Evolutionary conservation across 495 filamentous ascomycete genomes (phyloP).

Genomic region (Xylaria venustula): DNA sequence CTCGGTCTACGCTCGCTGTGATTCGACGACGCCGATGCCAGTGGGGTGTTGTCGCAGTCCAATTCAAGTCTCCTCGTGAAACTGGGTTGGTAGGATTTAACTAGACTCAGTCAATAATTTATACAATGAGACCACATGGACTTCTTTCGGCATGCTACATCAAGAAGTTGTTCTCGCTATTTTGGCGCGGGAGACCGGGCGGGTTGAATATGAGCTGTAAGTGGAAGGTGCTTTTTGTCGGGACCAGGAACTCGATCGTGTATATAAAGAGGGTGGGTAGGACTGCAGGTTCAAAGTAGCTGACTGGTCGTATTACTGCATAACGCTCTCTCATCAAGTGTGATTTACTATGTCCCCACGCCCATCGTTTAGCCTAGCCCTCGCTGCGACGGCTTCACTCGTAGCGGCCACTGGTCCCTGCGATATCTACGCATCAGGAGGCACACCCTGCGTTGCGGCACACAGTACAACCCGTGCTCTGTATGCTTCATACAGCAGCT

Average conservation of each 20-base stretch:
- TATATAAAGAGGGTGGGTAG: neutral
- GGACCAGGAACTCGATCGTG: neutral
- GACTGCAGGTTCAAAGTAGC: neutral
- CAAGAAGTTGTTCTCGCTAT: neutral
- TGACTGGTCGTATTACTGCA: neutral
- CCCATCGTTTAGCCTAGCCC: constrained; percentile 23
- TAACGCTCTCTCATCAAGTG: neutral
- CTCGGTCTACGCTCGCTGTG: neutral
- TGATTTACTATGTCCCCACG: neutral
- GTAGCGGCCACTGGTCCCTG: constrained; percentile 49
- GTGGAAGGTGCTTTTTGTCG: neutral
- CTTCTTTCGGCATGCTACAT: neutral
- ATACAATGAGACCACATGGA: neutral
- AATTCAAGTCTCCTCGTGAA: neutral
- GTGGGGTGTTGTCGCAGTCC: neutral
- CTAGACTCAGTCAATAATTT: neutral
- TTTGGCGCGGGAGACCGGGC: neutral
- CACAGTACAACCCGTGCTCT: constrained; percentile 22
- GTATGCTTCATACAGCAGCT: constrained; percentile 46
- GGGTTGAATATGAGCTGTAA: neutral
- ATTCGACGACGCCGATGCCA: neutral
- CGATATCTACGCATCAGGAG: constrained; percentile 46
- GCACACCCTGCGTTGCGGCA: constrained; percentile 3
- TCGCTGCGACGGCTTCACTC: constrained; percentile 39
- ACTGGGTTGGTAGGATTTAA: neutral